phyloP scores from a whole-genome alignment of 2,329 filamentous ascomycete species.

The Dothiorella sarmentorum region DNA sequence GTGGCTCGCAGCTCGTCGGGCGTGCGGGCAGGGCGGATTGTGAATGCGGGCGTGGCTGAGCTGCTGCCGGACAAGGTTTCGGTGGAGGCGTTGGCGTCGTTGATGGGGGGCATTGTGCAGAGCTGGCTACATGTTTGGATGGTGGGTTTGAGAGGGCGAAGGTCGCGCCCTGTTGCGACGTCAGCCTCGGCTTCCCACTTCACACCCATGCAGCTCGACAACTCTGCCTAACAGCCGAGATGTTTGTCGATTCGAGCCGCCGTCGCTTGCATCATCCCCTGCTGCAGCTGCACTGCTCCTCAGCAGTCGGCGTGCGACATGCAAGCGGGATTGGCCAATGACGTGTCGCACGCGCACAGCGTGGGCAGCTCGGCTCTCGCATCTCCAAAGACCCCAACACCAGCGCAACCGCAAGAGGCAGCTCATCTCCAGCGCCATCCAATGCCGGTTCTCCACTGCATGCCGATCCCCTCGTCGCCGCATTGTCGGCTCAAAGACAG shows the following conservation, averaged over 20 bases:
- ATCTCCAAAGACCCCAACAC: neutral
- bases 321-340: neutral
- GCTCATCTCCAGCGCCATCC: neutral
- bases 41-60: slow-evolving; percentile 16
- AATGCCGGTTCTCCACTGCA: neutral
- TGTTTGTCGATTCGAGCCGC: neutral
- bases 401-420: neutral
- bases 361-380: neutral
- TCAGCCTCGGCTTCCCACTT: neutral
- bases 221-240: neutral
- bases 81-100: neutral
- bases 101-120: neutral
- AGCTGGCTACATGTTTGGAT: neutral
- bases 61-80: neutral
- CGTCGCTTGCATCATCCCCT: neutral
- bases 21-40: slow-evolving; percentile 39
- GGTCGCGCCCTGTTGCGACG: neutral
- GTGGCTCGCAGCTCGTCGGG: slow-evolving; percentile 41
- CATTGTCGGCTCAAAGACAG: neutral
- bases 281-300: neutral
- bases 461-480: neutral
- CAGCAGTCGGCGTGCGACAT: neutral
- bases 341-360: neutral
- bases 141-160: neutral
- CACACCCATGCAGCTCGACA: neutral